phyloP scores from a whole-genome alignment of 1,284 basidiomycete genomes.

The Marasmius oreades region DNA sequence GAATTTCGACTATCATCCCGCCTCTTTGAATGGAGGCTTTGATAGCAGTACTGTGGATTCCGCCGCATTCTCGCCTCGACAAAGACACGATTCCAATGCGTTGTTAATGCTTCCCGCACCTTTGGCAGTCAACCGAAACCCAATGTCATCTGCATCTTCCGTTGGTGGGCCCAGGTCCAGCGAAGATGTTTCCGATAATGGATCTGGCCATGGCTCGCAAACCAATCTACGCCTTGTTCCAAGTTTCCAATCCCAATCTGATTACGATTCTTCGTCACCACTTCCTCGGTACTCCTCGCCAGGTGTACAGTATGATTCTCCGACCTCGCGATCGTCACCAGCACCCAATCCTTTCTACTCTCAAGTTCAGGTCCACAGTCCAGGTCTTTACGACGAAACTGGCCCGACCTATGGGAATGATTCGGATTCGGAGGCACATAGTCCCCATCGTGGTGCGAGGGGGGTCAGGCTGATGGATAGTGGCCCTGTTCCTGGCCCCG shows the following conservation, averaged over 20 bases:
- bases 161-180: slow-evolving; percentile 59
- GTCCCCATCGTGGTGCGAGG: slow-evolving; percentile 24
- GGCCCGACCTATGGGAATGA: slow-evolving; percentile 12
- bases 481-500: slow-evolving; percentile 75
- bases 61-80: slow-evolving; percentile 38
- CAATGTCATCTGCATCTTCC: slow-evolving; percentile 52
- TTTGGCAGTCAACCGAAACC: slow-evolving; percentile 48
- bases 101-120: slow-evolving; percentile 70
- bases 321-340: slow-evolving; percentile 5
- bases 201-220: slow-evolving; percentile 33
- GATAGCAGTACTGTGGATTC: slow-evolving; percentile 68
- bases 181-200: slow-evolving; percentile 60
- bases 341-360: slow-evolving; percentile 15
- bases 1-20: slow-evolving; percentile 65
- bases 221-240: slow-evolving; percentile 55
- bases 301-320: neutral
- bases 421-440: neutral
- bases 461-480: slow-evolving; percentile 76
- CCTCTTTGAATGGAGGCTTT: slow-evolving; percentile 40
- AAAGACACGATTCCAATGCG: slow-evolving; percentile 63
- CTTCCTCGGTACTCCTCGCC: slow-evolving; percentile 18
- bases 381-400: neutral
- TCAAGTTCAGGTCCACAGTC: neutral
- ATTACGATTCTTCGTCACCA: slow-evolving; percentile 18
- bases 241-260: slow-evolving; percentile 39